phyloP scores from a whole-genome alignment of 2,329 filamentous ascomycete genomes.

The Alternaria sp. region DNA sequence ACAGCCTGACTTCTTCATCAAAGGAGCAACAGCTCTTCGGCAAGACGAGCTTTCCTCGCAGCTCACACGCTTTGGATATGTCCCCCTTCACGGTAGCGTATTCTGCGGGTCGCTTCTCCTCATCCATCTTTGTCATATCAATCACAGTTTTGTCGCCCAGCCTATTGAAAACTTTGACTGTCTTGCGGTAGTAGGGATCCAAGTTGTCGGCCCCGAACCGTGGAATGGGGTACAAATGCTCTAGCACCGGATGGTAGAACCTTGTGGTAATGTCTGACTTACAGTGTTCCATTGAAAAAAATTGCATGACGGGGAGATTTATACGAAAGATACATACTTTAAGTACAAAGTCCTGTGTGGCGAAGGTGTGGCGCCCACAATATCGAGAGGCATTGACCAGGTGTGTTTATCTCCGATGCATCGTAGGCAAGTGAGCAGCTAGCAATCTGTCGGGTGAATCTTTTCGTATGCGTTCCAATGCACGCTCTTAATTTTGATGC shows the following conservation, averaged over 20 bases:
- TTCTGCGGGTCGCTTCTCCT: neutral
- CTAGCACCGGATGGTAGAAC: neutral
- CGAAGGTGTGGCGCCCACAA: neutral
- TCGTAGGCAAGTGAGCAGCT: slow-evolving; percentile 6
- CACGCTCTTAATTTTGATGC: neutral
- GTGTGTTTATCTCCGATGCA: slow-evolving; percentile 17
- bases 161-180: neutral
- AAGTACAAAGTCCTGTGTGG: neutral
- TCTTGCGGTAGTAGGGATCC: neutral
- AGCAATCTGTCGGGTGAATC: neutral
- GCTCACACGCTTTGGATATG: neutral
- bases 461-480: neutral
- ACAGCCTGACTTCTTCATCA: neutral
- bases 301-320: neutral
- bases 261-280: neutral
- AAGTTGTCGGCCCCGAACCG: neutral
- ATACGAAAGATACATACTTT: neutral
- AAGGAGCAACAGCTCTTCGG: neutral
- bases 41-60: neutral
- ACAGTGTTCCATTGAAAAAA: neutral
- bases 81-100: neutral
- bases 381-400: neutral
- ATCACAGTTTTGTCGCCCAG: neutral
- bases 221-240: neutral
- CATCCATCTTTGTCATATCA: neutral